A percentile compares a stretch with the other conserved stretches of the same genome.
These are phyloP conservation scores for Pseudogymnoascus sp. DNA, from an alignment of 2,329 filamentous ascomycete species.

Conservation along the genomic window DNA sequence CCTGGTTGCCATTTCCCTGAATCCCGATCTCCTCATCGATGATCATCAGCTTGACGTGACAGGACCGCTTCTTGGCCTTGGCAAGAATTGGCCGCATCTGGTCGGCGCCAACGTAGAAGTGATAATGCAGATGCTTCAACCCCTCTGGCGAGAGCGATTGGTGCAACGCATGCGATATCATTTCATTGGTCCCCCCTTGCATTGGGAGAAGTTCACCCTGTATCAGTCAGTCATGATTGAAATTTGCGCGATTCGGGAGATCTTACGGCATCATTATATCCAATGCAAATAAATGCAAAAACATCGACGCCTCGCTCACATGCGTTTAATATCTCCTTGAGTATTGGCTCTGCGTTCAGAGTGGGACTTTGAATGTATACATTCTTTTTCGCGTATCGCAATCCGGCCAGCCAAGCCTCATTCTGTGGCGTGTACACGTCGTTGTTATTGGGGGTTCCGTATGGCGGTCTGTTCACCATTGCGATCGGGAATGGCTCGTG, in stretches of 20 bases:
- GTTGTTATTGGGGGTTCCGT: conserved; percentile 52
- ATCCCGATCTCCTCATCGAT: conserved; percentile 61
- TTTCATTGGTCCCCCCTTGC: conserved; percentile 70
- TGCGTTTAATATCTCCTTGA: conserved; percentile 55
- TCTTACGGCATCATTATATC: conserved; percentile 63
- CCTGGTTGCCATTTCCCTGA: conserved; percentile 69
- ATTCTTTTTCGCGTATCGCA: conserved; percentile 51
- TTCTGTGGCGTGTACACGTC: conserved; percentile 63
- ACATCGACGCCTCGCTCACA: conserved; percentile 60
- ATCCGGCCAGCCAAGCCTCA: conserved; percentile 61
- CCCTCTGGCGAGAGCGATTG: conserved; percentile 40
- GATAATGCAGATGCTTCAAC: conserved; percentile 46
- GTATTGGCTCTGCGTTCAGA: conserved; percentile 60
- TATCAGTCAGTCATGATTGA: neutral
- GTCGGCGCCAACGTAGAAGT: conserved; percentile 68
- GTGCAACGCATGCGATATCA: conserved; percentile 54
- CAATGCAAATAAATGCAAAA: conserved; percentile 63
- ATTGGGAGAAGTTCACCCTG: conserved; percentile 65
- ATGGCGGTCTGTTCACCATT: conserved; percentile 60
- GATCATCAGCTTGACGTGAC: conserved; percentile 72
- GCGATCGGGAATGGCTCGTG: conserved; percentile 60
- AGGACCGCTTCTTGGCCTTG: conserved; percentile 54
- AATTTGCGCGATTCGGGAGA: neutral
- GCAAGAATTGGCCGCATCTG: conserved; percentile 60
- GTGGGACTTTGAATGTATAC: conserved; percentile 77